These are phyloP conservation scores for Phanerochaete carnosa DNA, from an alignment of 768 basidiomycete genomes.

Conservation along the genomic window DNA sequence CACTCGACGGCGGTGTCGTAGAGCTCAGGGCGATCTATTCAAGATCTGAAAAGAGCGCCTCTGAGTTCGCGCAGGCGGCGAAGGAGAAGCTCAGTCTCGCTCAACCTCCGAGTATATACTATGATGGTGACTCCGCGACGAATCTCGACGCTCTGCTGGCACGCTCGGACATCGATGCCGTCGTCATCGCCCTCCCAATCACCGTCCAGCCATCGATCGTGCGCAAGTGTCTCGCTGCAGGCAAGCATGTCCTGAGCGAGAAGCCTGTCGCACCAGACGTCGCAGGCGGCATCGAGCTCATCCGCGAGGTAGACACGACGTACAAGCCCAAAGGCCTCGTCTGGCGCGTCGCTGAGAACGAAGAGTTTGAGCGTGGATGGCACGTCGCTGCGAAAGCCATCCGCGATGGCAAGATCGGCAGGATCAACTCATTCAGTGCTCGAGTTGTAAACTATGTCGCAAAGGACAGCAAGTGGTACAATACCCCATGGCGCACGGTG, in stretches of 20 bases:
- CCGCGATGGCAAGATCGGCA: slow-evolving; percentile 63
- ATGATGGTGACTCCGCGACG: slow-evolving; percentile 43
- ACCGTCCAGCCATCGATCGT: slow-evolving; percentile 68
- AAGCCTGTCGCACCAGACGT: slow-evolving; percentile 82
- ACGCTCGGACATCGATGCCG: slow-evolving; percentile 65
- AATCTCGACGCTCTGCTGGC: slow-evolving; percentile 64
- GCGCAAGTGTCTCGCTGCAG: slow-evolving; percentile 58
- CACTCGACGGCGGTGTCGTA: slow-evolving; percentile 45
- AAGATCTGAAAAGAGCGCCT: slow-evolving; percentile 60
- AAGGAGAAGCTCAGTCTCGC: slow-evolving; percentile 36
- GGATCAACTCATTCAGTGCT: slow-evolving; percentile 64
- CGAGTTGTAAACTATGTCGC: slow-evolving; percentile 51
- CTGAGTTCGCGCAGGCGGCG: slow-evolving; percentile 49
- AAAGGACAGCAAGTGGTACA: slow-evolving; percentile 69
- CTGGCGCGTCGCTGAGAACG: slow-evolving; percentile 84
- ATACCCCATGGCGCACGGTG: slow-evolving; percentile 79
- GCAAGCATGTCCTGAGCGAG: slow-evolving; percentile 88
- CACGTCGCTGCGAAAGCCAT: slow-evolving; percentile 47
- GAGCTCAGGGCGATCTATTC: slow-evolving; percentile 76
- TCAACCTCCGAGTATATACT: slow-evolving; percentile 47
- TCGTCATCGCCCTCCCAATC: slow-evolving; percentile 79
- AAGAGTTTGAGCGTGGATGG: slow-evolving; percentile 62
- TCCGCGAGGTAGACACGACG: slow-evolving; percentile 59
- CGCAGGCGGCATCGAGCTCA: slow-evolving; percentile 55
- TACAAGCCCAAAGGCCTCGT: slow-evolving; percentile 68